Evolutionary conservation across 805 yeast genomes (phyloP).

Genomic region (Metschnikowia colocasiae): DNA sequence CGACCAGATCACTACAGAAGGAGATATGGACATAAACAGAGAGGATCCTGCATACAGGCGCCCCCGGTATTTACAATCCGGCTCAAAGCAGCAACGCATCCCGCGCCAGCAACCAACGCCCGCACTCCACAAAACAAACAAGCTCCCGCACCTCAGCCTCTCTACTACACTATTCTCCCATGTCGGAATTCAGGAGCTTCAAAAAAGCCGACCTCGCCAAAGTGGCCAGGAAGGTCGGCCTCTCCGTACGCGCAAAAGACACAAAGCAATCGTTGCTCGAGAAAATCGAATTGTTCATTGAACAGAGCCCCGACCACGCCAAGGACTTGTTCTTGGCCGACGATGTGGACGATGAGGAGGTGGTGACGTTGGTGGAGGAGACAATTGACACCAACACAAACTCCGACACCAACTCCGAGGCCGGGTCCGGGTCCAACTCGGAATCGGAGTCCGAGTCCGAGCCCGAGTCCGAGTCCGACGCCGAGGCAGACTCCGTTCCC

Average conservation of each 20-base stretch:
- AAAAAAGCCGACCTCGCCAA: slow-evolving; percentile 41
- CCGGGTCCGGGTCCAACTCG: neutral
- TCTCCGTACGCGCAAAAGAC: slow-evolving; percentile 35
- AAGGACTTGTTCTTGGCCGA: slow-evolving; percentile 23
- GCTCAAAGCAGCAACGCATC: slow-evolving; percentile 2
- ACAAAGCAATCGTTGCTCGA: slow-evolving; percentile 41
- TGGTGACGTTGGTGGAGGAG: slow-evolving; percentile 34
- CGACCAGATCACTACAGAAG: no score
- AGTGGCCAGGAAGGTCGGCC: slow-evolving; percentile 34
- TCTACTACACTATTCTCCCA: slow-evolving; percentile 8
- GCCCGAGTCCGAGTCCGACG: neutral
- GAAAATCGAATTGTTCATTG: slow-evolving; percentile 31
- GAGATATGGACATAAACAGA: no score
- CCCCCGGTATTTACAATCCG: slow-evolving; percentile 1
- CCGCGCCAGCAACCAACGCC: slow-evolving; percentile 5
- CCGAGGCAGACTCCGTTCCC: neutral
- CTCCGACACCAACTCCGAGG: slow-evolving; percentile 21
- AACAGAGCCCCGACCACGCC: slow-evolving; percentile 23
- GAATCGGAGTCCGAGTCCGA: neutral
- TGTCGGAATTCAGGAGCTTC: slow-evolving; percentile 34
- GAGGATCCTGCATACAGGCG: neutral
- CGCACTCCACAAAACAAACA: slow-evolving; percentile 16
- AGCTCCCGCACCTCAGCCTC: slow-evolving; percentile 1
- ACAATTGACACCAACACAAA: slow-evolving; percentile 22
- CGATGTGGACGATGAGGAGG: slow-evolving; percentile 26